These are phyloP conservation scores for Candida silvicultrix DNA, from an alignment of 805 yeast species.

Conservation along the genomic window DNA sequence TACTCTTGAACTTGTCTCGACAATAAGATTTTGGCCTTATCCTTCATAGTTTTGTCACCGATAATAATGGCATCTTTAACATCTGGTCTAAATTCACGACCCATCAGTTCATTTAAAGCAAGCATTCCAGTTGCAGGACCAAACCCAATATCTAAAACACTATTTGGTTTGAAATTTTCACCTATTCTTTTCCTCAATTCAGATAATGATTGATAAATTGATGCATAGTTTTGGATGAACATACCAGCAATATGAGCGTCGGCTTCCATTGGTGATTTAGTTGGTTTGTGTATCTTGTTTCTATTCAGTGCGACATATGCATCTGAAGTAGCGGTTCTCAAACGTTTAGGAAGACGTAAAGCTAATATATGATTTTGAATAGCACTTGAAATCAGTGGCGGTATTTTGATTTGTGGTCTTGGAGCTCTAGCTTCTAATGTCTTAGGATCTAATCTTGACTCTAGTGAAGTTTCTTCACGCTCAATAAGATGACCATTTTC, in stretches of 20 bases:
- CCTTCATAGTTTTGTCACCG: conserved; percentile 69
- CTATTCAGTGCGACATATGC: conserved; percentile 45
- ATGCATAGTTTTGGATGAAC: conserved; percentile 76
- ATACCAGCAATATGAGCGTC: conserved; percentile 79
- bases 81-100: conserved; percentile 51
- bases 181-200: conserved; percentile 54
- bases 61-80: conserved; percentile 66
- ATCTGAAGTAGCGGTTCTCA: conserved; percentile 57
- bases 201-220: conserved; percentile 53
- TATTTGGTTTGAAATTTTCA: conserved; percentile 56
- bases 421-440: conserved; percentile 52
- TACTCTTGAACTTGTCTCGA: conserved; percentile 60
- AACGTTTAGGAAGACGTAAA: conserved; percentile 52
- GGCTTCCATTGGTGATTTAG: conserved; percentile 43
- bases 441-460: conserved; percentile 43
- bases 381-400: conserved; percentile 46
- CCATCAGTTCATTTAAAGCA: conserved; percentile 81
- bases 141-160: conserved; percentile 72
- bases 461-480: conserved; percentile 14
- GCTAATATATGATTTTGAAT: conserved; percentile 61
- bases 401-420: conserved; percentile 47
- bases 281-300: conserved; percentile 46
- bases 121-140: conserved; percentile 94
- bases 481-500: conserved; percentile 10
- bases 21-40: conserved; percentile 70